phyloP scores from a whole-genome alignment of 257 asterid species.

The Rauvolfia tetraphylla region DNA sequence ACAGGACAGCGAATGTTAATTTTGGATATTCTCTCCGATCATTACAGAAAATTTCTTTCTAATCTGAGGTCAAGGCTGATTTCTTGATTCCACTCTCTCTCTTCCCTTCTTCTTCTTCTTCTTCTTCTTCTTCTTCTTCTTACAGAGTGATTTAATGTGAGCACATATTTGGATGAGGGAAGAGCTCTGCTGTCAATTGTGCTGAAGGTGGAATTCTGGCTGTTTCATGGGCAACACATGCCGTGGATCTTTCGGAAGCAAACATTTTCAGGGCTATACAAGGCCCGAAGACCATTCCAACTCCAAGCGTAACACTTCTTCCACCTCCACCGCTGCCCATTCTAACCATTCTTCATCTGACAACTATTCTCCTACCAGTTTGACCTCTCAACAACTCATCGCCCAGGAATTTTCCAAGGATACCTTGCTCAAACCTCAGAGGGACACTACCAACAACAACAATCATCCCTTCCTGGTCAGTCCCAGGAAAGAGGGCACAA shows the following conservation, averaged over 20 bases:
- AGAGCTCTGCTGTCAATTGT: slow-evolving; percentile 18
- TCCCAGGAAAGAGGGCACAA: slow-evolving; percentile 50
- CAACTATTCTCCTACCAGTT: slow-evolving; percentile 34
- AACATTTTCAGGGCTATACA: slow-evolving; percentile 53
- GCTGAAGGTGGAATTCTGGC: slow-evolving; percentile 29
- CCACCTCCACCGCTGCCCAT: slow-evolving; percentile 22
- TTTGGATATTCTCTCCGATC: background rate
- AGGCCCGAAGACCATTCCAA: slow-evolving; percentile 54
- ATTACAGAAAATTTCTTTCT: background rate
- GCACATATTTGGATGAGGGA: slow-evolving; percentile 23
- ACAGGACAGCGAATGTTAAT: background rate
- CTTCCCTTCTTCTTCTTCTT: background rate
- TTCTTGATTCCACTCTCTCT: background rate
- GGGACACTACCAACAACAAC: slow-evolving; percentile 21
- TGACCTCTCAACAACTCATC: slow-evolving; percentile 32
- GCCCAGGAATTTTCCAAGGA: slow-evolving; percentile 48
- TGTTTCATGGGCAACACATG: slow-evolving; percentile 98
- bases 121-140: background rate
- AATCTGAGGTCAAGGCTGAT: background rate
- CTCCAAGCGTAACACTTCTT: slow-evolving; percentile 39
- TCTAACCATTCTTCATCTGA: slow-evolving; percentile 39
- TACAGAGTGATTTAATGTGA: slow-evolving; percentile 26
- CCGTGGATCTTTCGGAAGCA: slow-evolving; percentile 82
- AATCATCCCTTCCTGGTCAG: slow-evolving; percentile 24
- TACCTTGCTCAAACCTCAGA: slow-evolving; percentile 24